phyloP scores from a whole-genome alignment of 768 basidiomycete species.

The Kwoniella mangroviensis region DNA sequence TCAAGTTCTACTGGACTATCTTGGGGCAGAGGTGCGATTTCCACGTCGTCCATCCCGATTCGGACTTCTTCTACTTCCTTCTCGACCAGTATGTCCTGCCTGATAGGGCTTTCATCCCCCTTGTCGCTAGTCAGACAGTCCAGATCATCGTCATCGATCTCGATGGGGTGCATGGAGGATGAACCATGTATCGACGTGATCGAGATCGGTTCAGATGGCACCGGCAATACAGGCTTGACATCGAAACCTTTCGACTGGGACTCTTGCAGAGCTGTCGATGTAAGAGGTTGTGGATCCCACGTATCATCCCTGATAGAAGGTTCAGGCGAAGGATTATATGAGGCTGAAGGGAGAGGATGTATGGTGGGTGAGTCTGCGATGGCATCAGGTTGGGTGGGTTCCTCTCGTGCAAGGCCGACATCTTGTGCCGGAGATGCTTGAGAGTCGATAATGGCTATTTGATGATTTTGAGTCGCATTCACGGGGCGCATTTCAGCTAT shows the following conservation, averaged over 20 bases:
- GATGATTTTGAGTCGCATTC: not conserved
- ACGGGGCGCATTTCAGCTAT: not conserved
- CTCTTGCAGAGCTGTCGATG: not conserved
- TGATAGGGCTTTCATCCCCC: constrained; percentile 4
- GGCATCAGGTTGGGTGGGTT: not conserved
- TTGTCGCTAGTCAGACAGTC: constrained; percentile 17
- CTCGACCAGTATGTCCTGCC: not conserved
- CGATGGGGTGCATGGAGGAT: constrained; percentile 2
- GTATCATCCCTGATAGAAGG: not conserved
- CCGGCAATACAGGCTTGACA: constrained; percentile 1
- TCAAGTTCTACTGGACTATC: not conserved
- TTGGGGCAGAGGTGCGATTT: constrained; percentile 1
- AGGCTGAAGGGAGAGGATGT: not conserved
- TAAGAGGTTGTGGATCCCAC: too few relatives aligned
- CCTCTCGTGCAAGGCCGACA: not conserved
- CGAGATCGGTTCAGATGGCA: too few relatives aligned
- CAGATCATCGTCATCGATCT: constrained; percentile 22
- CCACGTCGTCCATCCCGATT: not conserved
- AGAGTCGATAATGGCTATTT: too few relatives aligned
- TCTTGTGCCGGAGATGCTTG: too few relatives aligned
- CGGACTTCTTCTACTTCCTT: constrained; percentile 11
- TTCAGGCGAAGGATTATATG: not conserved
- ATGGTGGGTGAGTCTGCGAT: not conserved
- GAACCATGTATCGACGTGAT: not conserved
- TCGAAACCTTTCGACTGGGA: not conserved